Evolutionary conservation across 164 flowering plant species (phyloP), one percentile per base, ranked within the genome.

Genomic region (Houttuynia cordata): DNA sequence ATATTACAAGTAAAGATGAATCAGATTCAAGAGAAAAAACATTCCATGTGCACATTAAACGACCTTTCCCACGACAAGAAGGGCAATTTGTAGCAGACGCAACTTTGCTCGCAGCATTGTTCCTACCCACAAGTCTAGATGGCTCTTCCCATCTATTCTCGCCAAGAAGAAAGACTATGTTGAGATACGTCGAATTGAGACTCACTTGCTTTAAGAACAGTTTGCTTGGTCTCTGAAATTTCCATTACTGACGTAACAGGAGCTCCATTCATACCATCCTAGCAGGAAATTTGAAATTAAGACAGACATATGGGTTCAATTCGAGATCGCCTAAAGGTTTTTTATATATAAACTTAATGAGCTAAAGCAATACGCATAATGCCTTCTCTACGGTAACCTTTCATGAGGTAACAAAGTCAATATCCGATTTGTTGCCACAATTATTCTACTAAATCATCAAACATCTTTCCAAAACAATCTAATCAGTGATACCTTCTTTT

Each of bases 101-200:
- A 37, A 59, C 51, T 56, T 67, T 77, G 62, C 64, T 73, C 24
- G 62, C 68, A 19, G 47, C 68, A 63, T 77, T 78, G 47, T 71
- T 58, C 20, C 68, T 72, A 20, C 71, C 74, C 52, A 17, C 23
- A 64, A 92, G 86, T 75, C 97, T 78, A 6, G 96, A 84, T 39
- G 97, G 82, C 15, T 93, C 98, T 77, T 93, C 98, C 98, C 98
- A 93, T 45, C 97, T 69, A 56, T 93, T 93, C 72, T 93, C 98
- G 53, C 98, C 98, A 14, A 93, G 91, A 66, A 93, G 98, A 75
- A 82, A 93, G 19, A 93, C 98, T 64, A 1, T 74, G 78, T 17
- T 76, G 64, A 60, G 86, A 74, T 56, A 68, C 73, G 25, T 80
- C 81, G 51, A 59, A 50, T 68, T 77, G 85, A 66, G 71, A 34